These are phyloP conservation scores for Calendula officinalis DNA, from an alignment of 129 eudicot genomes.

Conservation along the genomic window DNA sequence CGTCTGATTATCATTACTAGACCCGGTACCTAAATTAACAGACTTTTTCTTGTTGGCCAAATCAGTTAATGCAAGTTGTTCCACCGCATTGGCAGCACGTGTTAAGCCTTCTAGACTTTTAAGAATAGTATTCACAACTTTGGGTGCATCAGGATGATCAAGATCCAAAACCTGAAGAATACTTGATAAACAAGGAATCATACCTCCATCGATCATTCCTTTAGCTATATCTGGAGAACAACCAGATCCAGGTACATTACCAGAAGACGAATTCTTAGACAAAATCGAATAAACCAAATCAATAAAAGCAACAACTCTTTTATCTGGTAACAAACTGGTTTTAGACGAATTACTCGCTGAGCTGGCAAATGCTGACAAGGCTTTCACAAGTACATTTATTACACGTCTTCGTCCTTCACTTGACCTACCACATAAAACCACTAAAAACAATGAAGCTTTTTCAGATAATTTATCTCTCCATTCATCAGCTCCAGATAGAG, in stretches of 20 bases:
- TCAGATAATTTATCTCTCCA: constrained; percentile 88
- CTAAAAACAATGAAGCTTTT: constrained; percentile 95
- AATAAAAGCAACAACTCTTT: constrained; percentile 69
- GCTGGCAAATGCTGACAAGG: constrained; percentile 59
- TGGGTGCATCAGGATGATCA: constrained; percentile 96
- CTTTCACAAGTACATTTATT: constrained; percentile 84
- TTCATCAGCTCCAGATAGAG: constrained; percentile 74
- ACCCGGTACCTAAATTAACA: constrained; percentile 43
- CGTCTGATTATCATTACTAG: constrained; percentile 48
- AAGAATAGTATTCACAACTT: constrained; percentile 78
- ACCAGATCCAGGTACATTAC: constrained; percentile 75
- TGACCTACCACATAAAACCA: constrained; percentile 93
- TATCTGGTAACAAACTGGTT: constrained; percentile 65
- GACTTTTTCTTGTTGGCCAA: constrained; percentile 60
- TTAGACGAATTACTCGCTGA: constrained; percentile 53
- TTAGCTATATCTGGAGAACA: constrained; percentile 95
- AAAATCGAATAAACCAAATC: constrained; percentile 84
- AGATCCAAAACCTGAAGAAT: constrained; percentile 89
- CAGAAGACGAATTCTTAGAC: constrained; percentile 81
- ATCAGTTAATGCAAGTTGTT: constrained; percentile 67
- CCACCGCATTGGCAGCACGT: constrained; percentile 93
- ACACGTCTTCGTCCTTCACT: constrained; percentile 95
- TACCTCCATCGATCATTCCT: constrained; percentile 97
- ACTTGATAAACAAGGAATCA: constrained; percentile 71
- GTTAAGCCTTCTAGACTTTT: constrained; percentile 88